Conservation (phyloP, 805 yeast species). For the Sugiyamaella lignohabitans region DNA sequence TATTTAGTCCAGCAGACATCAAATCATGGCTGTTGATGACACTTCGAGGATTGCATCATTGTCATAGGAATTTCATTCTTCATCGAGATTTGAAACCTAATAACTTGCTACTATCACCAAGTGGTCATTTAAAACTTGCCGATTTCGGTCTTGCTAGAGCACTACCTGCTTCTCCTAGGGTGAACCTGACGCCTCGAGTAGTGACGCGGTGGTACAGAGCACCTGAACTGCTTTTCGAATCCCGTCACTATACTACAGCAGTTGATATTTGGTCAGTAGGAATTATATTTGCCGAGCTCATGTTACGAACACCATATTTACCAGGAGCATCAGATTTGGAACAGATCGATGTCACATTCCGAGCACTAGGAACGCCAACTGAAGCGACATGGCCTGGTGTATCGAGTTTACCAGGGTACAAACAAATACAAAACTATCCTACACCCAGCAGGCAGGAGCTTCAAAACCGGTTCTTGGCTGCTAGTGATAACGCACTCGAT, state of each 20-base stretch:
- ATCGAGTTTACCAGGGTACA: slow-evolving; percentile 64
- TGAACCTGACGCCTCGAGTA: slow-evolving; percentile 80
- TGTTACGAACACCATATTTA: slow-evolving; percentile 90
- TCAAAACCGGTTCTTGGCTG: slow-evolving; percentile 80
- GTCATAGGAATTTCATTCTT: slow-evolving; percentile 83
- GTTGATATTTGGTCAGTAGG: slow-evolving; percentile 97
- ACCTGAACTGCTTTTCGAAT: slow-evolving; percentile 86
- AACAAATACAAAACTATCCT: slow-evolving; percentile 60
- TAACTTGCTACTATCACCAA: slow-evolving; percentile 78
- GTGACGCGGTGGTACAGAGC: slow-evolving; percentile 98
- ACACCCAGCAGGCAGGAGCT: slow-evolving; percentile 76
- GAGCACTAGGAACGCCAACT: slow-evolving; percentile 94
- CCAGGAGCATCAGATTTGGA: slow-evolving; percentile 90
- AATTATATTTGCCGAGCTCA: slow-evolving; percentile 88
- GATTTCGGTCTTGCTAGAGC: slow-evolving; percentile 96
- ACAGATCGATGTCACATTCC: slow-evolving; percentile 87
- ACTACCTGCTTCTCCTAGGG: slow-evolving; percentile 55
- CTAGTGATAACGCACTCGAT: slow-evolving; percentile 77
- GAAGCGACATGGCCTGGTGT: slow-evolving; percentile 90
- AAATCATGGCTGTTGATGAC: slow-evolving; percentile 95
- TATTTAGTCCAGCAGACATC: slow-evolving; percentile 80
- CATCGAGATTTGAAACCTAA: slow-evolving; percentile 94
- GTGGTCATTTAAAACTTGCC: slow-evolving; percentile 85
- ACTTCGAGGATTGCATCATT: slow-evolving; percentile 87
- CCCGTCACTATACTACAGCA: slow-evolving; percentile 81